A percentile compares a stretch with the other conserved stretches of the same genome.
These are phyloP conservation scores for Albizia julibrissin DNA, from an alignment of 306 rosid genomes.

Conservation along the genomic window DNA sequence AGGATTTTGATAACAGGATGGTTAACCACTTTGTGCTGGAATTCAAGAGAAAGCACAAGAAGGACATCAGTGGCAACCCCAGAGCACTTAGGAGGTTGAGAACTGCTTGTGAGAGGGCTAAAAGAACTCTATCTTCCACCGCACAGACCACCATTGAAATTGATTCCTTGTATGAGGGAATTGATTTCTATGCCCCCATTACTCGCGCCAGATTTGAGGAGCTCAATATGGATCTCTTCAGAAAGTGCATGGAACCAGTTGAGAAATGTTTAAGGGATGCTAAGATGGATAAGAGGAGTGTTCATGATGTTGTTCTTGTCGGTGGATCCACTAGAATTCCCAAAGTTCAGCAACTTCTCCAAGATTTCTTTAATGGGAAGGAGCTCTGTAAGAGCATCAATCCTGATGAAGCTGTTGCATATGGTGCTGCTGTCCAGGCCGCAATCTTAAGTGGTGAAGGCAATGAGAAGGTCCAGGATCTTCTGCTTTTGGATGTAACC, in stretches of 20 bases:
- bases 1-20: conserved; percentile 47
- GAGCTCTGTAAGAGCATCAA: conserved; percentile 74
- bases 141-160: conserved; percentile 48
- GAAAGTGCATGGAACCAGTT: conserved; percentile 72
- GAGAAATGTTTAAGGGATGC: conserved; percentile 76
- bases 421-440: conserved; percentile 69
- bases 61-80: conserved; percentile 67
- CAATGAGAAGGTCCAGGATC: conserved; percentile 74
- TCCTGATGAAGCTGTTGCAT: conserved; percentile 72
- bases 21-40: conserved; percentile 72
- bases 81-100: conserved; percentile 71
- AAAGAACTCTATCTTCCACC: conserved; percentile 43
- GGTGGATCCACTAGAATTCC: conserved; percentile 77
- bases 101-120: conserved; percentile 46
- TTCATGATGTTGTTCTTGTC: conserved; percentile 67
- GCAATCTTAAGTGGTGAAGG: conserved; percentile 68
- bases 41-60: conserved; percentile 74
- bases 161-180: conserved; percentile 62
- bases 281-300: conserved; percentile 64
- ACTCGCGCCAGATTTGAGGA: conserved; percentile 75
- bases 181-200: conserved; percentile 64
- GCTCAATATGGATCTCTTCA: conserved; percentile 67
- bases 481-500: conserved; percentile 66
- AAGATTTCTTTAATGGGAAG: conserved; percentile 68
- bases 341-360: conserved; percentile 68